Conservation (phyloP, 78 protist genomes). For the Cavenderia fasciculata region DNA sequence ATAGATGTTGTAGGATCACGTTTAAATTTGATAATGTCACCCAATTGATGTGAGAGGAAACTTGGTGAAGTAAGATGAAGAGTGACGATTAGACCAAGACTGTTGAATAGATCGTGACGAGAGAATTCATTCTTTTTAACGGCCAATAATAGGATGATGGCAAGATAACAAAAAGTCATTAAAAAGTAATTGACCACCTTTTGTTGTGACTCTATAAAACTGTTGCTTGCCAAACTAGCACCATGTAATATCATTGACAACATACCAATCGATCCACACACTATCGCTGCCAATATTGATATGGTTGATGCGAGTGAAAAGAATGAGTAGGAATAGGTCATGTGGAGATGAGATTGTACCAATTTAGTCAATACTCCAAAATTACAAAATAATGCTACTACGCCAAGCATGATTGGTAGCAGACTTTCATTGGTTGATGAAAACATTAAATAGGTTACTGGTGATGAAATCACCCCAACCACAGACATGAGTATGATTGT, state of each 20-base stretch:
- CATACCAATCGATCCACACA: no score
- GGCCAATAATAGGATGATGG: background rate
- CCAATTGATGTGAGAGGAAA: no score
- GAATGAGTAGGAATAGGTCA: no score
- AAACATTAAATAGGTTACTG: background rate
- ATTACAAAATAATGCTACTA: background rate
- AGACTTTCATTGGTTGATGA: background rate
- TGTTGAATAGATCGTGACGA: background rate
- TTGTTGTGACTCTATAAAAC: slow-evolving; percentile 72
- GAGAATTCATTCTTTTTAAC: background rate
- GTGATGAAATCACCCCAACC: background rate
- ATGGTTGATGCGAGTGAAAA: no score
- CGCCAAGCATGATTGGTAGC: background rate
- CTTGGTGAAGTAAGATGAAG: slow-evolving; percentile 8
- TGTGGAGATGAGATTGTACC: no score
- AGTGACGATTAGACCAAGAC: background rate
- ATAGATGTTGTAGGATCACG: no score
- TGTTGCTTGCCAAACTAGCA: slow-evolving; percentile 46
- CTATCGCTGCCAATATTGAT: no score
- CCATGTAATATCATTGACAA: slow-evolving; percentile 35
- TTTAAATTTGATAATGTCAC: no score
- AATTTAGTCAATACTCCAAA: no score
- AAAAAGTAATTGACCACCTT: slow-evolving; percentile 42
- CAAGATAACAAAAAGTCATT: background rate
- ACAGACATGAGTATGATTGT: background rate